Percentiles rank a stretch among this genome's conserved stretches.
Evolutionary conservation across 805 yeast genomes (phyloP).

Genomic region (Saturnispora serradocipensis): DNA sequence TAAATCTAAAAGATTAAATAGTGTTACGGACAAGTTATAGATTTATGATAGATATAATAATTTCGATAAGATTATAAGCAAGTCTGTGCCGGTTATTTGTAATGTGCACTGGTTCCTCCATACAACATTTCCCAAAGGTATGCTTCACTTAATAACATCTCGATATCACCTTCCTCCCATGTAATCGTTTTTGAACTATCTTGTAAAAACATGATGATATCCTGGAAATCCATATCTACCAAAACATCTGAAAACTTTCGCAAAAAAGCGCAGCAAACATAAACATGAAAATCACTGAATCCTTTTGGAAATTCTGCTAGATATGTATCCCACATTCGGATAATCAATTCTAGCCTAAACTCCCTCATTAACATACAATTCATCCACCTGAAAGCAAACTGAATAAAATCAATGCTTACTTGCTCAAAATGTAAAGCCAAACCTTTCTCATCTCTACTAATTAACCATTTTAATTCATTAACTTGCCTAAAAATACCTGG

Average conservation of each 20-base stretch:
- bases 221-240: slow-evolving; percentile 87
- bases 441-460: slow-evolving; percentile 68
- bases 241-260: slow-evolving; percentile 77
- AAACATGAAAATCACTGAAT: slow-evolving; percentile 86
- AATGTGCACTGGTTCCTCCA: slow-evolving; percentile 83
- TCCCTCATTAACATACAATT: slow-evolving; percentile 95
- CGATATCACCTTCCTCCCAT: slow-evolving; percentile 88
- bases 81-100: slow-evolving; percentile 29
- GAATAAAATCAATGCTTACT: slow-evolving; percentile 90
- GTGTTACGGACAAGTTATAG: background rate
- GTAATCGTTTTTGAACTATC: slow-evolving; percentile 67
- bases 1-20: background rate
- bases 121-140: slow-evolving; percentile 93
- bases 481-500: slow-evolving; percentile 96
- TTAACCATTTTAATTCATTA: slow-evolving; percentile 63
- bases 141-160: slow-evolving; percentile 88
- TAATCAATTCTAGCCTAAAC: slow-evolving; percentile 62
- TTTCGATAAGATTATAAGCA: background rate
- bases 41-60: background rate
- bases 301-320: slow-evolving; percentile 66
- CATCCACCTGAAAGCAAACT: slow-evolving; percentile 98
- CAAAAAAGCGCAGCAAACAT: slow-evolving; percentile 94
- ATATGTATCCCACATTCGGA: slow-evolving; percentile 98
- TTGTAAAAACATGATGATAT: slow-evolving; percentile 82
- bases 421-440: slow-evolving; percentile 63